Conservation (phyloP, 257 asterid genomes). For the Petrea volubilis region DNA sequence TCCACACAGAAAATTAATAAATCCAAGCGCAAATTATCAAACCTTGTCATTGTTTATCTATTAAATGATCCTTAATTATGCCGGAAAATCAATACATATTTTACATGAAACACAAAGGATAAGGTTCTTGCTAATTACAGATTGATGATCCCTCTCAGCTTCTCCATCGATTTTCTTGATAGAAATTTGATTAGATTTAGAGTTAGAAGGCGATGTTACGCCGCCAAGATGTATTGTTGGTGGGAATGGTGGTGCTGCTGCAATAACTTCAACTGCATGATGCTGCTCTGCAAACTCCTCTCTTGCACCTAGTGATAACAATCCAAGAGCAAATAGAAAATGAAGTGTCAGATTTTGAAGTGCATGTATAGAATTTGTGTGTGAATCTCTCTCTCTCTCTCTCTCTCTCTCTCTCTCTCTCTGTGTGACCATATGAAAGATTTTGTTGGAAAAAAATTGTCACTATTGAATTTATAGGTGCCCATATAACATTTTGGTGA, state of each 20-base stretch:
- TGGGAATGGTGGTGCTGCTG: constrained; percentile 26
- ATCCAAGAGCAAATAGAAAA: not conserved
- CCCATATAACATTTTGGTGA: too few relatives aligned
- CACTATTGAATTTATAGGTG: too few relatives aligned
- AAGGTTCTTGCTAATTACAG: not conserved
- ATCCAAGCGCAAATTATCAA: not conserved
- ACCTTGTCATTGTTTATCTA: not conserved
- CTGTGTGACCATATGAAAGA: too few relatives aligned
- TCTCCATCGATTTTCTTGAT: not conserved
- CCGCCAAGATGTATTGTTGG: not conserved
- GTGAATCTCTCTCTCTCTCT: too few relatives aligned
- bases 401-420: too few relatives aligned
- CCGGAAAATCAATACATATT: not conserved
- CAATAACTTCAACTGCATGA: constrained; percentile 49
- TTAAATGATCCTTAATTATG: not conserved
- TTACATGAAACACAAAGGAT: not conserved
- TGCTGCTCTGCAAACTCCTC: constrained; percentile 61
- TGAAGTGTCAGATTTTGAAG: not conserved
- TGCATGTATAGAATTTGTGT: too few relatives aligned
- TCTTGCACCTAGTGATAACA: constrained; percentile 54
- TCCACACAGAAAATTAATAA: too few relatives aligned
- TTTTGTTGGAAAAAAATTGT: not conserved
- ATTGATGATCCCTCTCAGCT: not conserved
- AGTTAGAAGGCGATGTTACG: too few relatives aligned
- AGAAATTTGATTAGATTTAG: not conserved